phyloP scores from a whole-genome alignment of 73 alveolate genomes.

The Effrenium voratum region DNA sequence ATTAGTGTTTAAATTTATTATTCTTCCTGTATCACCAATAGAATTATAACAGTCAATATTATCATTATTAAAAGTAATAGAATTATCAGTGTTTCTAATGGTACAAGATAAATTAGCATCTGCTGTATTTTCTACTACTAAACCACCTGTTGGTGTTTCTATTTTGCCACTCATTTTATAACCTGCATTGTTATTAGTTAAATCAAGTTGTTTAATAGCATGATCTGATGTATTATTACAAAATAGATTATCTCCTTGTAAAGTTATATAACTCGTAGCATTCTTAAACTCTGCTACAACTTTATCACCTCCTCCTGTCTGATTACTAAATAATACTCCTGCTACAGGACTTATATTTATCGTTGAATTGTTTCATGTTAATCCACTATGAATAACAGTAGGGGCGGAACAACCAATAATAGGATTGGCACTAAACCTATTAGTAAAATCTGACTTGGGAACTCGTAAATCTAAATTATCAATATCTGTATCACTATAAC shows the following conservation, averaged over 20 bases:
- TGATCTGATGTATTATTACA: too few relatives aligned
- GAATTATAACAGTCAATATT: background rate
- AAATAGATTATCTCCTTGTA: too few relatives aligned
- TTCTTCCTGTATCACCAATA: background rate
- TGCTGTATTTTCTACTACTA: too few relatives aligned
- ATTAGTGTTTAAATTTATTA: background rate
- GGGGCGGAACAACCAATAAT: too few relatives aligned
- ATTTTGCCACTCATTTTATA: too few relatives aligned
- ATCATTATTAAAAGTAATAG: too few relatives aligned
- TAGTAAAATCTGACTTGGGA: background rate
- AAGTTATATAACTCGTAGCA: background rate
- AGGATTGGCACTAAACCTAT: background rate
- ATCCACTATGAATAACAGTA: background rate
- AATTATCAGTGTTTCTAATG: too few relatives aligned
- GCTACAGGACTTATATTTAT: background rate
- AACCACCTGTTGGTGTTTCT: too few relatives aligned
- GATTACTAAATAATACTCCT: constrained; percentile 19
- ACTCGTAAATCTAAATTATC: background rate
- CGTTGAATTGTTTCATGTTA: background rate
- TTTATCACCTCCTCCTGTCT: background rate
- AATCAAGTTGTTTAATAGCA: too few relatives aligned
- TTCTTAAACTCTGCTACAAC: background rate
- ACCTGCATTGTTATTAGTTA: too few relatives aligned
- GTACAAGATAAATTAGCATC: too few relatives aligned
- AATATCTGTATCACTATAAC: background rate